Base-by-base conservation (phyloP, 768 basidiomycete species). In the Panaeolus papilionaceus region DNA sequence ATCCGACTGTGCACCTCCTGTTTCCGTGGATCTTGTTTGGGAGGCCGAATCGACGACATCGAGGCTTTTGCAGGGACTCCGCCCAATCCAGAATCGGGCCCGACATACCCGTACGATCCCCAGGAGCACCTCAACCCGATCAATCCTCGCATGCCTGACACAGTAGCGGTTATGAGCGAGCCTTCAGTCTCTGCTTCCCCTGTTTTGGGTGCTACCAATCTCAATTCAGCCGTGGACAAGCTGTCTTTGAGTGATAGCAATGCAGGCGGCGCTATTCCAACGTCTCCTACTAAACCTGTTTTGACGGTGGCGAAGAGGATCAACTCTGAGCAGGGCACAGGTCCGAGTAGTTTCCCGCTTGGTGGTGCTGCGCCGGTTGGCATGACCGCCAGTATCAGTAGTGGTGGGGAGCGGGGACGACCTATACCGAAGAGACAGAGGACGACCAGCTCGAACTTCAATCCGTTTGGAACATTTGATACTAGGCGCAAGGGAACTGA, bases 301-400 rank as follows among this genome's bases (percentile, higher is more conserved):
- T 2, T 62, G 66, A 51, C 64, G 47, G 38, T 58, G 26, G 54
- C 54, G 64, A 70, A 10, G 72, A 71, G 7, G 79, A 78, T 9
- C 72, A 75, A 63, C 77, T 73, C 64, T 71, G 74, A 58, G 72
- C 72, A 6, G 66, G 68, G 14, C 67, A 75, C 78, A 8, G 74
- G 83, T 16, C 75, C 83, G 45, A 63, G 54, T 58, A 58, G 54
- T 20, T 58, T 58, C 28, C 20, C 54, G 33, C 9, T 7, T 2
- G 49, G 45, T 7, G 47, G 47, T 8, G 16, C 47, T 4, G 23
- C 47, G 5, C 47, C 47, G 26, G 47, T n/a, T 10, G 54, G 54
- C 4, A 58, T 58, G 28, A 33, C 54, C 3, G 26, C 33, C 2
- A 58, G 54, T 37, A 58, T 33, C 54, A 58, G 54, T 16, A 58